phyloP scores from a whole-genome alignment of 1,284 basidiomycete species.

The Taiwanofungus camphoratus region DNA sequence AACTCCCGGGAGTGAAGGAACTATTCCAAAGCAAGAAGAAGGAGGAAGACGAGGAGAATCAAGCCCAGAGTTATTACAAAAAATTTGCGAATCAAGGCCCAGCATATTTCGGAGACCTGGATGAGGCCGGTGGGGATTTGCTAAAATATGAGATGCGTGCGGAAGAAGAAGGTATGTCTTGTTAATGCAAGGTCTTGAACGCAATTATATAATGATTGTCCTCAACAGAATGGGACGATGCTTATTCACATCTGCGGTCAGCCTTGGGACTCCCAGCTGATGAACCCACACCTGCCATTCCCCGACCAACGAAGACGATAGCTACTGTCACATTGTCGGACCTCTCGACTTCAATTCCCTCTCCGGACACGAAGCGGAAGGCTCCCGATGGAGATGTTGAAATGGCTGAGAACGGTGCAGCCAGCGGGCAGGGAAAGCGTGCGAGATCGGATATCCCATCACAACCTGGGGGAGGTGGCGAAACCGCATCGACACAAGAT shows the following conservation, averaged over 20 bases:
- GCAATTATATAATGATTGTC: not conserved
- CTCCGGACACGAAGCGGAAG: slow-evolving; percentile 45
- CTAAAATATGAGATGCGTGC: slow-evolving; percentile 66
- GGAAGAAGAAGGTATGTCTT: slow-evolving; percentile 66
- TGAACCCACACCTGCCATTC: slow-evolving; percentile 46
- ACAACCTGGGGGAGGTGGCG: slow-evolving; percentile 14
- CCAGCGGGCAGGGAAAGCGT: too few species aligned
- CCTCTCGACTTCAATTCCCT: slow-evolving; percentile 13
- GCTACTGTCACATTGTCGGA: slow-evolving; percentile 21
- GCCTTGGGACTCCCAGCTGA: slow-evolving; percentile 50
- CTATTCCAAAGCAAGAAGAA: slow-evolving; percentile 82
- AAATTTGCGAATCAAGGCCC: slow-evolving; percentile 88
- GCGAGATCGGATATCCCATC: slow-evolving; percentile 29
- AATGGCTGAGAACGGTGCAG: slow-evolving; percentile 31
- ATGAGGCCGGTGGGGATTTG: slow-evolving; percentile 74
- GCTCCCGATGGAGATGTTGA: slow-evolving; percentile 39
- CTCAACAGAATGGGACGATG: slow-evolving; percentile 69
- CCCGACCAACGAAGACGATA: slow-evolving; percentile 32
- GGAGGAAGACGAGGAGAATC: slow-evolving; percentile 82
- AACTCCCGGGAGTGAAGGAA: slow-evolving; percentile 93
- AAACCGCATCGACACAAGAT: slow-evolving; percentile 24
- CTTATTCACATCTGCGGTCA: slow-evolving; percentile 50
- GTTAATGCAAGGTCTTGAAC: not conserved
- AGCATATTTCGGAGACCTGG: slow-evolving; percentile 88
- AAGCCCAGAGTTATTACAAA: slow-evolving; percentile 74